Base-by-base conservation (phyloP, 1,284 basidiomycete genomes). In the Trametes sp. region DNA sequence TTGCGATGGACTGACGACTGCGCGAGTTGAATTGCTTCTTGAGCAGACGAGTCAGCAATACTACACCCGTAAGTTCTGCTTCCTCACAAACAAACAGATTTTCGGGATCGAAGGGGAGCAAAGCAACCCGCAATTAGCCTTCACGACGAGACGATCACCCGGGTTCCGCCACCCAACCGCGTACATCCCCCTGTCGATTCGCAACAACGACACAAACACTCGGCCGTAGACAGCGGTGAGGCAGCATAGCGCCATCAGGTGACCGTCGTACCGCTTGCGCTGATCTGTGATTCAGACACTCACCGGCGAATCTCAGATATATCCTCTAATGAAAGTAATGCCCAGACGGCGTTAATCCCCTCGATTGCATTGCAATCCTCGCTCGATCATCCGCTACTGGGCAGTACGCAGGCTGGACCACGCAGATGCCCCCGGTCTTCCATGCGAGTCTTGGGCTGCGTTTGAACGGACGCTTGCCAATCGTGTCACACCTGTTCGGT, bases 201-300 rank as follows among this genome's bases (percentile, higher is more conserved):
- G 35, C 59, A 26, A 54, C 59, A 46, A 60, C 58, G 45, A 48
- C 52, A 51, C 56, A 58, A 42, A 53, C 57, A 52, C 42, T 36
- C 48, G 58, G 31, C 28, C 49, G 42, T 54, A 31, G 51, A 63
- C 54, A 54, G 21, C 59, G 55, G 45, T 24, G 56, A 59, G 33
- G 49, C 42, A 51, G 48, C 55, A 63, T 31, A 21, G 53, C 38
- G 45, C 59, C 66, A 67, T 64, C 66, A 61, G 61, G 59, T 63
- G 61, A 67, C 66, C 51, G 57, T 64, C 50, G 62, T 62, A 62
- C 52, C 44, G 59, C 59, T 58, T 52, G 35, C 53, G 23, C 41
- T 63, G 63, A 63, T 65, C 59, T 53, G 38, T 64, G 60, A 64
- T 64, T 59, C 29, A 41, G 46, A 57, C 28, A 31, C 54, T 45